Evolutionary conservation across 169 alveolate species (phyloP).

Genomic region (Plasmodium malariae): DNA sequence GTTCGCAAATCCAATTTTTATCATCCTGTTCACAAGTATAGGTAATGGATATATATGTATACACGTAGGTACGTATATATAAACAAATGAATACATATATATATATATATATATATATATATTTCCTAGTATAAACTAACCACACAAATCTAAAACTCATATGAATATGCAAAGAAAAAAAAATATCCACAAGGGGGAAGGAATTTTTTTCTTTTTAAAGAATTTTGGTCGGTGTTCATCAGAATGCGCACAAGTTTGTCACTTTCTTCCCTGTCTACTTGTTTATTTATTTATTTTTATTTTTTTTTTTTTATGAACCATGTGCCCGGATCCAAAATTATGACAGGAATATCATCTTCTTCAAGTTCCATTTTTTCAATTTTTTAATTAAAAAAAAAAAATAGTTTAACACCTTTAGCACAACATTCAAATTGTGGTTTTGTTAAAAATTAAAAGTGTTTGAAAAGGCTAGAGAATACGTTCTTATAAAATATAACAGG

Average conservation of each 20-base stretch:
- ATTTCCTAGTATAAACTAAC: not conserved
- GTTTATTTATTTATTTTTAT: slow-evolving; percentile 14
- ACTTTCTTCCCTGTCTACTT: too few relatives aligned
- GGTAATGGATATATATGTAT: not conserved
- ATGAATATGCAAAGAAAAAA: too few relatives aligned
- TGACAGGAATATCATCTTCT: slow-evolving; percentile 40
- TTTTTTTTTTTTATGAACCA: slow-evolving; percentile 21
- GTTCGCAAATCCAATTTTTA: slow-evolving; percentile 65
- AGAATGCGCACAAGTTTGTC: too few relatives aligned
- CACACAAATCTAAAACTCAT: too few relatives aligned
- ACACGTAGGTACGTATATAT: not conserved
- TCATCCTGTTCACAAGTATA: slow-evolving; percentile 43
- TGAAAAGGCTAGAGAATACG: too few relatives aligned
- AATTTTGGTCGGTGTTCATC: too few relatives aligned
- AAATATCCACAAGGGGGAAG: too few relatives aligned
- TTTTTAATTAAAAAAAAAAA: not conserved
- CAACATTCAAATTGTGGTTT: too few relatives aligned
- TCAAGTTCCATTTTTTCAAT: slow-evolving; percentile 28
- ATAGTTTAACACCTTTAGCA: too few relatives aligned
- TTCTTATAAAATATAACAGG: too few relatives aligned
- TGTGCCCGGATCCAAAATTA: slow-evolving; percentile 75
- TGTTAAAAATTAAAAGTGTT: too few relatives aligned
- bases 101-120: not conserved
- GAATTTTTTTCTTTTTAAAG: too few relatives aligned
- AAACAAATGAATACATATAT: not conserved